phyloP scores from a whole-genome alignment of 2,329 filamentous ascomycete species.

The Xylariaceae sp. region DNA sequence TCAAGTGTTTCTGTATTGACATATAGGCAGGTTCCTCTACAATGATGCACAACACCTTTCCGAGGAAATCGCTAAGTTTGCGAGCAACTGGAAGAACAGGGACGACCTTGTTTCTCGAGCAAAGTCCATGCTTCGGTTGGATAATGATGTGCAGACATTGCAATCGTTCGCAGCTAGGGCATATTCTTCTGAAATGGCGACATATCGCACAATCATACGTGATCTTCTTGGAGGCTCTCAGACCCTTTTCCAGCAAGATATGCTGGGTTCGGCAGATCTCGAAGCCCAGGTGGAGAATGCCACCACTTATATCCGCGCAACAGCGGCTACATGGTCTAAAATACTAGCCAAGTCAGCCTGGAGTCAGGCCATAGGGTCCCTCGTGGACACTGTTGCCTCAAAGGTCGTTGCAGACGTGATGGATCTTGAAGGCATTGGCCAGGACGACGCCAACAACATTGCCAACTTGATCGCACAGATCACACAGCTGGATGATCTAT shows the following conservation, averaged over 20 bases:
- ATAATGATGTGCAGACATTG: conserved; percentile 55
- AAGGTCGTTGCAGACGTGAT: conserved; percentile 58
- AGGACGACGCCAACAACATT: conserved; percentile 59
- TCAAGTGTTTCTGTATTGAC: conserved; percentile 6
- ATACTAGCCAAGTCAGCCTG: conserved; percentile 58
- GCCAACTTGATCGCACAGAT: conserved; percentile 53
- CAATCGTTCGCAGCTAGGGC: conserved; percentile 57
- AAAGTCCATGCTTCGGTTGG: conserved; percentile 51
- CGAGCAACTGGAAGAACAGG: conserved; percentile 47
- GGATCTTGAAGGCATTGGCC: conserved; percentile 55
- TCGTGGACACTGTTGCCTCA: conserved; percentile 53
- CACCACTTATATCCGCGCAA: conserved; percentile 46
- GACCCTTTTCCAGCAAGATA: conserved; percentile 54
- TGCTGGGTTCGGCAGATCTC: conserved; percentile 41
- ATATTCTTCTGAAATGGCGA: conserved; percentile 55
- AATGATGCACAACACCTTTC: conserved; percentile 62
- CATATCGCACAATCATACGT: conserved; percentile 56
- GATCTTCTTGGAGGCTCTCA: conserved; percentile 58
- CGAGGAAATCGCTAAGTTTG: conserved; percentile 49
- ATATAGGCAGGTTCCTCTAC: conserved; percentile 53
- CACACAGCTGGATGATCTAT: conserved; percentile 56
- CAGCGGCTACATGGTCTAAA: conserved; percentile 52
- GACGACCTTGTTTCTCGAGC: conserved; percentile 47
- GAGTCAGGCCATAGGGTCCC: conserved; percentile 56
- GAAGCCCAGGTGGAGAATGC: conserved; percentile 45